Evolutionary conservation across 306 rosid species (phyloP).

Genomic region (Benincasa hispida): DNA sequence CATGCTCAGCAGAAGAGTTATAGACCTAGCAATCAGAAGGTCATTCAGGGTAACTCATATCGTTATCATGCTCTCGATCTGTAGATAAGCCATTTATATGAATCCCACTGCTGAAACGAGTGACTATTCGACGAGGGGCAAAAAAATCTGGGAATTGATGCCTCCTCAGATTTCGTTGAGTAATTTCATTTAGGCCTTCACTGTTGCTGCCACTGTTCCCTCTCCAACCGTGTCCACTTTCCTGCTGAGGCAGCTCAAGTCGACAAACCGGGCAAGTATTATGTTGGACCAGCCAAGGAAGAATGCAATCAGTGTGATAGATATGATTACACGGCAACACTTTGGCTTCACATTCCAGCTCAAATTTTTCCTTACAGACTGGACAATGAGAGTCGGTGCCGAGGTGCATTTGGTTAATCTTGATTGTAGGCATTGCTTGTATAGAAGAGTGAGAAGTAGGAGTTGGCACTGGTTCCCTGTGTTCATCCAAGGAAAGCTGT

Average conservation of each 20-base stretch:
- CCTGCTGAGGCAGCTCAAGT: conserved; percentile 49
- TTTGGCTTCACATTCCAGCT: conserved; percentile 58
- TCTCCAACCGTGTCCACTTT: conserved; percentile 14
- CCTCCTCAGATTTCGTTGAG: conserved; percentile 38
- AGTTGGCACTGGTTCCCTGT: conserved; percentile 34
- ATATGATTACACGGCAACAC: conserved; percentile 79
- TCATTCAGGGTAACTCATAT: conserved; percentile 28
- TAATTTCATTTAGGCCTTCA: conserved; percentile 17
- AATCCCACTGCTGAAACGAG: background rate
- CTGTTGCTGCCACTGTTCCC: background rate
- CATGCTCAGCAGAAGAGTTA: background rate
- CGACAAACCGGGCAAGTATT: conserved; percentile 87
- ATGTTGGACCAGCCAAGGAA: conserved; percentile 71
- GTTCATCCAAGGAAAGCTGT: conserved; percentile 49
- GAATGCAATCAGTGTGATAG: conserved; percentile 70
- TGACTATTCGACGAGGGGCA: conserved; percentile 27
- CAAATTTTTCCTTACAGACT: conserved; percentile 59
- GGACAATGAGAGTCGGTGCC: conserved; percentile 59
- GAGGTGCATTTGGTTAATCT: conserved; percentile 45
- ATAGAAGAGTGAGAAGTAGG: conserved; percentile 59
- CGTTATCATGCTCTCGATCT: conserved; percentile 30
- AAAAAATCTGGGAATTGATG: conserved; percentile 29
- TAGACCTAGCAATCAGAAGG: conserved; percentile 6
- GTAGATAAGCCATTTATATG: conserved; percentile 36
- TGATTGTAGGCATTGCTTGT: conserved; percentile 65